These are phyloP conservation scores for Apium graveolens DNA, from an alignment of 129 eudicot genomes.

Conservation along the genomic window DNA sequence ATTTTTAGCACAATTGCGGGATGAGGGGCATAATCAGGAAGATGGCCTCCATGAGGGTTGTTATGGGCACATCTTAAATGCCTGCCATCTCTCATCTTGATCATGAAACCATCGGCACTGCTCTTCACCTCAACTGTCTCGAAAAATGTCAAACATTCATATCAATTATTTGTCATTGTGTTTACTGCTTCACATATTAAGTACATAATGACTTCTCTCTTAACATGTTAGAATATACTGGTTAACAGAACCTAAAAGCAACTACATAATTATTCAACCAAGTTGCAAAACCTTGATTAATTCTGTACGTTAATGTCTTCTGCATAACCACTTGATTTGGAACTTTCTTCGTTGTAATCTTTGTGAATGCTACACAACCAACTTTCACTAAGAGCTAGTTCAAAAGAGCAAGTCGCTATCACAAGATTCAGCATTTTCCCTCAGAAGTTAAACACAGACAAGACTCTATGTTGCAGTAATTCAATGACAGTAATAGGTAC, in stretches of 20 bases:
- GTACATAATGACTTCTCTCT: neutral
- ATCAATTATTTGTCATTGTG: neutral
- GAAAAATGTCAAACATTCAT: neutral
- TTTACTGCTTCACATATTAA: neutral
- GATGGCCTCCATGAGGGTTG: conserved; percentile 79
- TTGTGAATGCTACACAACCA: neutral
- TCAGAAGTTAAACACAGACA: neutral
- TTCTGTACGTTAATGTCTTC: neutral
- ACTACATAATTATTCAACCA: neutral
- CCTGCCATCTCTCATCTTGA: conserved; percentile 86
- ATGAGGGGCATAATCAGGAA: conserved; percentile 89
- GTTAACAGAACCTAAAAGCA: neutral
- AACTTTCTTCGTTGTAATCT: neutral
- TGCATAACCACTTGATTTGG: neutral
- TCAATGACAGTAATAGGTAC: neutral
- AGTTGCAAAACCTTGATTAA: neutral
- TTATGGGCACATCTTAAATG: conserved; percentile 67
- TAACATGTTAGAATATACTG: neutral
- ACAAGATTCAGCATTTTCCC: neutral
- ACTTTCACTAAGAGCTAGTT: neutral
- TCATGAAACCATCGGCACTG: conserved; percentile 75
- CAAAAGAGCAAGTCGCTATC: neutral
- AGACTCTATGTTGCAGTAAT: neutral
- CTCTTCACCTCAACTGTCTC: conserved; percentile 80
- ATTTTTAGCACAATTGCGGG: conserved; percentile 92